These are phyloP conservation scores for Phlebiopsis flavidoalba DNA, from an alignment of 768 basidiomycete genomes.

Conservation along the genomic window DNA sequence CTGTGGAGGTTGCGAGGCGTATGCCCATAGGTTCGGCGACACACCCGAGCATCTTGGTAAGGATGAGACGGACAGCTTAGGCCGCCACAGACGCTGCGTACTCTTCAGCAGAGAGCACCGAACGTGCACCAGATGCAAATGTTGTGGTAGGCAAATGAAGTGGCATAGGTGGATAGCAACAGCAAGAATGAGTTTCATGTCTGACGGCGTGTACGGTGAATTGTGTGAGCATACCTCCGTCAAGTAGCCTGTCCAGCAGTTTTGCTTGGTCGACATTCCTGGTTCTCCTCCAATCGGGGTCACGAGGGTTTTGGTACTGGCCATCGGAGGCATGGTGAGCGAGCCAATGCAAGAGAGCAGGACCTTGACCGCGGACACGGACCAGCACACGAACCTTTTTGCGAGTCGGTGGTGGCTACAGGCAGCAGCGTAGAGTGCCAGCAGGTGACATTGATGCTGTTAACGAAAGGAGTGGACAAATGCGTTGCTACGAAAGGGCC, in stretches of 20 bases:
- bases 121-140: conserved; percentile 65
- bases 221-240: conserved; percentile 54
- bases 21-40: conserved; percentile 66
- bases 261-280: conserved; percentile 67
- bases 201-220: not conserved
- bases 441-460: conserved; percentile 51
- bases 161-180: conserved; percentile 39
- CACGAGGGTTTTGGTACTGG: conserved; percentile 67
- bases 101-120: conserved; percentile 57
- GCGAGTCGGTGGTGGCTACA: conserved; percentile 16
- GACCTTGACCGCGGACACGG: conserved; percentile 30
- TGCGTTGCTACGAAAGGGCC: not conserved
- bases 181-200: not conserved
- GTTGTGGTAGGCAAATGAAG: conserved; percentile 43
- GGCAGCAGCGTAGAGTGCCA: conserved; percentile 39
- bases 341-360: conserved; percentile 75
- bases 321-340: conserved; percentile 70
- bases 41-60: conserved; percentile 49
- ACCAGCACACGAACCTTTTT: conserved; percentile 21
- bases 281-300: conserved; percentile 49
- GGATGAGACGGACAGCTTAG: conserved; percentile 48
- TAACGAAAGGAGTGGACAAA: not conserved
- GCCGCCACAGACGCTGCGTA: conserved; percentile 44
- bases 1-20: conserved; percentile 62
- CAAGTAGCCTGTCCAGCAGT: conserved; percentile 79